phyloP scores from a whole-genome alignment of 371 early-diverging fungal species.

The Mortierella sp. region DNA sequence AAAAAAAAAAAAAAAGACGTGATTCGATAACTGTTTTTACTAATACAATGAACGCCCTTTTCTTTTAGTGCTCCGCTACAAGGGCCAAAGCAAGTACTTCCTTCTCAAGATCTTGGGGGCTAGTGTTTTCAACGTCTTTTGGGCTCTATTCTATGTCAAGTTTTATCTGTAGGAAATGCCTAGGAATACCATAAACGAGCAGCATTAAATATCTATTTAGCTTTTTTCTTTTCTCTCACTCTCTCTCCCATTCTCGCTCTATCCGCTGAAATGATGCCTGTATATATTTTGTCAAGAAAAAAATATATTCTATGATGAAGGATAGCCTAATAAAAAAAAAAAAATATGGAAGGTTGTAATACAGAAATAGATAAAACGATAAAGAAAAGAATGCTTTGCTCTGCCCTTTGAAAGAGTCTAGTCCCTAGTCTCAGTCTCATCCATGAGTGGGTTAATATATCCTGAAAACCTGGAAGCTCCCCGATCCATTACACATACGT shows the following conservation, averaged over 20 bases:
- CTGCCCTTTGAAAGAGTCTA: not conserved
- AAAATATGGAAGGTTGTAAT: not conserved
- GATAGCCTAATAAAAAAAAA: too few relatives aligned
- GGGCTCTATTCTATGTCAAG: slow-evolving; percentile 29
- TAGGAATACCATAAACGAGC: not conserved
- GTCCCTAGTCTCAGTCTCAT: not conserved
- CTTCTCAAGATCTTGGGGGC: slow-evolving; percentile 14
- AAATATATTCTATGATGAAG: not conserved
- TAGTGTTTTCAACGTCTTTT: slow-evolving; percentile 29
- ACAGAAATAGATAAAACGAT: not conserved
- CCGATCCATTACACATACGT: not conserved
- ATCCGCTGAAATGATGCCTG: not conserved
- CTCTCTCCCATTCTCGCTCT: too few relatives aligned
- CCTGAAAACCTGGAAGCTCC: not conserved
- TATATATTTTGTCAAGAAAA: not conserved
- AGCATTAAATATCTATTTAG: not conserved
- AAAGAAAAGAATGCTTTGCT: not conserved
- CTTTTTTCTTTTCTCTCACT: not conserved
- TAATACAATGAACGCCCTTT: not conserved
- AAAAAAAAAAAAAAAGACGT: not conserved
- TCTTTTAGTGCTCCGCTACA: slow-evolving; percentile 26
- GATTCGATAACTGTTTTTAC: not conserved
- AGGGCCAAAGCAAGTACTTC: slow-evolving; percentile 21
- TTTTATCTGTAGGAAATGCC: slow-evolving; percentile 11
- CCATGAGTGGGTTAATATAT: not conserved